Evolutionary conservation across 2,329 filamentous ascomycete species (phyloP).

Genomic region (Rhinocladiella mackenziei): DNA sequence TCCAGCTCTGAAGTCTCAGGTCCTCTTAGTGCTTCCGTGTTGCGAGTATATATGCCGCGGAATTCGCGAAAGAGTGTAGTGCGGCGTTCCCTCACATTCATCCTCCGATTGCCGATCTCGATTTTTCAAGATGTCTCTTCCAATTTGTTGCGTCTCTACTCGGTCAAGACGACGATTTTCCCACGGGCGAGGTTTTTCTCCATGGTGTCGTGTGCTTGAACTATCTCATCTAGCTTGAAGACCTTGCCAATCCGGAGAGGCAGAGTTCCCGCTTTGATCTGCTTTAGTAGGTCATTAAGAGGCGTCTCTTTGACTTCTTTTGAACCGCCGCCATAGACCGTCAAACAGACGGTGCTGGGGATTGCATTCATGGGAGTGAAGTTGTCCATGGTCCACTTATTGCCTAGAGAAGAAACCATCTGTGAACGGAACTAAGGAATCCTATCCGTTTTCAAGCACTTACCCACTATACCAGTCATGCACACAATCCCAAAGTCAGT

Average conservation of each 20-base stretch:
- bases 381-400: constrained; percentile 39
- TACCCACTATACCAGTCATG: constrained; percentile 46
- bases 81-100: too few species aligned
- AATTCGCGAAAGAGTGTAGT: too few species aligned
- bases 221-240: constrained; percentile 45
- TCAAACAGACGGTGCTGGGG: constrained; percentile 40
- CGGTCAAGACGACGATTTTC: constrained; percentile 43
- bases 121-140: too few species aligned
- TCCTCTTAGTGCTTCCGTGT: too few species aligned
- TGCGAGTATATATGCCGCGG: too few species aligned
- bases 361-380: constrained; percentile 45
- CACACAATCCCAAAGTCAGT: constrained; percentile 42
- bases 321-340: constrained; percentile 39
- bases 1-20: too few species aligned
- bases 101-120: too few species aligned
- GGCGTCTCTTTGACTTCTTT: constrained; percentile 43
- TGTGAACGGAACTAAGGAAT: background rate
- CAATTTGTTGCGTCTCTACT: constrained; percentile 2
- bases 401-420: constrained; percentile 20
- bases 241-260: constrained; percentile 42
- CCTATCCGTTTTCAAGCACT: background rate
- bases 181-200: constrained; percentile 44
- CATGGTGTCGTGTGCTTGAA: constrained; percentile 45
- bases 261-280: constrained; percentile 40
- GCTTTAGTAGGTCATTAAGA: constrained; percentile 38